Evolutionary conservation across 2,329 filamentous ascomycete genomes (phyloP), one percentile per base, ranked within the genome.

Genomic region (Penicillium expansum): DNA sequence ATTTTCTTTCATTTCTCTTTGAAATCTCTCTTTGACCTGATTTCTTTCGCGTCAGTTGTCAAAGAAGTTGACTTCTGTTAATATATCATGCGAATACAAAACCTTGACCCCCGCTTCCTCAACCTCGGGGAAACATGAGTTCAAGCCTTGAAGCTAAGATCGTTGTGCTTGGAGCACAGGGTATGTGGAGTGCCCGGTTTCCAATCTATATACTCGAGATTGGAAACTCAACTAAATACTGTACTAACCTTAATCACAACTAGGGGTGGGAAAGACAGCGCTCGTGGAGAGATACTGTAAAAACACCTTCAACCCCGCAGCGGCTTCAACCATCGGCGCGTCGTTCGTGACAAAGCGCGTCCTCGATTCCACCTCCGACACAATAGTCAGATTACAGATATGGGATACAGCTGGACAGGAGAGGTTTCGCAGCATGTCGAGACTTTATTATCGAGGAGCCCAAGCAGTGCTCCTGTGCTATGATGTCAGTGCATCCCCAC

Each of bases 361-460:
- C 58, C 81, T 90, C 64, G 92, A 97, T 75, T 86, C 85, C 60
- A 90, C 96, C 71, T 90, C 88, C 22, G 90, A 93, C 67, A 94
- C 91, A 1, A 82, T 90, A 24, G 91, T 97, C 35, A 86, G 92
- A n/a, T 81, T 97, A 37, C 92, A 97, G 71, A 95, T 97, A 65
- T 97, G 92, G 92, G 92, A 97, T 72, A 97, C 92, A 33, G 91
- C 93, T 56, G 93, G 93, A 59, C 93, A 99, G 72, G 93, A 99
- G 79, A 86, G 93, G 55, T 99, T 97, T 74, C 86, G 93, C 67
- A 92, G 89, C 60, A 97, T 99, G 69, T 95, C 91, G 10, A 88
- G 92, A 55, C 85, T 99, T 52, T 97, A 97, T 80, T 99, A 99
- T 77, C 89, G 93, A 70, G 92, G 92, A 71, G 93, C 93, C 60